Conservation (phyloP, 139 green algal genomes). For the Nannochloris sp. region DNA sequence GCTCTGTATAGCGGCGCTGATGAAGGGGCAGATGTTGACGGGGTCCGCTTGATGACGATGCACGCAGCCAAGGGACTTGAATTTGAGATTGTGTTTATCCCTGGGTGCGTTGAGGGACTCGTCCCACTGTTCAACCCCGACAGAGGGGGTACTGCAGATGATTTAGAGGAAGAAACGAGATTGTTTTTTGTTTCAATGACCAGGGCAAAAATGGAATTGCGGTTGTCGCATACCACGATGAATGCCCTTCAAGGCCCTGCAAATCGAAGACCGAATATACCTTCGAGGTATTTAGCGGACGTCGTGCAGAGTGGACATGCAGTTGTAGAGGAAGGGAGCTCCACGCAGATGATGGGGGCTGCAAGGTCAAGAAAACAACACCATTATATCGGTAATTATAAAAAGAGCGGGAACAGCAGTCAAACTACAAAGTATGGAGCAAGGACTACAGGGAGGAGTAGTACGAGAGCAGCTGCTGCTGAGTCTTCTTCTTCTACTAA, state of each 20-base stretch:
- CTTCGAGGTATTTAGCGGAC: background rate
- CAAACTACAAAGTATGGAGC: no score
- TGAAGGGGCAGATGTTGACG: conserved; percentile 14
- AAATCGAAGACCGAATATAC: background rate
- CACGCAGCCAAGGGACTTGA: conserved; percentile 60
- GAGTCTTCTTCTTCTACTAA: no score
- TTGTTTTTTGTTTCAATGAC: conserved; percentile 29
- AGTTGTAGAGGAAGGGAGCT: background rate
- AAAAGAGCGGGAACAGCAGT: no score
- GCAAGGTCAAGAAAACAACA: no score
- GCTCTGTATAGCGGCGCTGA: conserved; percentile 27
- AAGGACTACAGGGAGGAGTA: no score
- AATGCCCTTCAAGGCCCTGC: no score
- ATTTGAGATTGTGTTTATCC: conserved; percentile 46
- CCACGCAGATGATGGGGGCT: background rate
- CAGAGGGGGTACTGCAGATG: background rate
- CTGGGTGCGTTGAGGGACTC: conserved; percentile 9
- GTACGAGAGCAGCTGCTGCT: no score
- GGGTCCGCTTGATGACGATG: conserved; percentile 50
- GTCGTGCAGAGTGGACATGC: background rate
- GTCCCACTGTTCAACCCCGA: background rate
- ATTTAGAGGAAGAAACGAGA: conserved; percentile 12
- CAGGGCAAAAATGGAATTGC: conserved; percentile 19
- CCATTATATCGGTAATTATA: no score
- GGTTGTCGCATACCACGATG: background rate